Evolutionary conservation across 306 rosid genomes (phyloP).

Genomic region (Lablab purpureus): DNA sequence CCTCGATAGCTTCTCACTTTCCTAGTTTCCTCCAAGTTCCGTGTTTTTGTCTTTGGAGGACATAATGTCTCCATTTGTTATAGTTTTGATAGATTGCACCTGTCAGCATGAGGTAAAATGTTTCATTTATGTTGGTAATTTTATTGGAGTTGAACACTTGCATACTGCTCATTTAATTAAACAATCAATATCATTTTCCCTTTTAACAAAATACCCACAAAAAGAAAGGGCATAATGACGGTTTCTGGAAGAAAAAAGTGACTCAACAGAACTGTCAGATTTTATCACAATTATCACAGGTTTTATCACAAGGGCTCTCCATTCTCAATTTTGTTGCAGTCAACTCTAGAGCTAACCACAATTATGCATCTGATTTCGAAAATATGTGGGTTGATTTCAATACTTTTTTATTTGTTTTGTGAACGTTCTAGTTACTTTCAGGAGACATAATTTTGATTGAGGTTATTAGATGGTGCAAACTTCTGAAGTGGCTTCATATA

Average conservation of each 20-base stretch:
- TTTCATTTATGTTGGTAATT: constrained; percentile 8
- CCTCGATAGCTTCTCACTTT: constrained; percentile 15
- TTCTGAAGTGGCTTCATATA: constrained; percentile 18
- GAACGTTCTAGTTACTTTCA: not conserved
- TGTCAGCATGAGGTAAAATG: constrained; percentile 6
- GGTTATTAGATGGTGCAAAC: constrained; percentile 10
- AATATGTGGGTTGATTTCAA: not conserved
- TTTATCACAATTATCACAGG: not conserved
- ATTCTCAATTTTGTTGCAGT: constrained; percentile 4
- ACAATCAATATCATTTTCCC: not conserved
- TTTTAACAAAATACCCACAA: not conserved
- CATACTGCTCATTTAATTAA: not conserved
- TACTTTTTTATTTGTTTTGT: constrained; percentile 4
- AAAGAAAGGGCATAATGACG: constrained; percentile 2
- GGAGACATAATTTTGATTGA: not conserved
- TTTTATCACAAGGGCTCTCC: not conserved
- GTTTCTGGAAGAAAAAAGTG: constrained; percentile 13
- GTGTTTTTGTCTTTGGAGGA: constrained; percentile 23
- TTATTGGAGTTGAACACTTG: constrained; percentile 3
- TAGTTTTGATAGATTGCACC: constrained; percentile 17
- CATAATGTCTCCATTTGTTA: not conserved
- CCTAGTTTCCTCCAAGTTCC: constrained; percentile 19
- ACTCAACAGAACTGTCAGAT: constrained; percentile 16
- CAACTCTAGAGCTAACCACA: not conserved
- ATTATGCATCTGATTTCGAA: not conserved